A percentile compares a stretch with the other conserved stretches of the same genome.
These are phyloP conservation scores for Penicillium egyptiacum DNA, from an alignment of 495 filamentous ascomycete species.

Conservation along the genomic window DNA sequence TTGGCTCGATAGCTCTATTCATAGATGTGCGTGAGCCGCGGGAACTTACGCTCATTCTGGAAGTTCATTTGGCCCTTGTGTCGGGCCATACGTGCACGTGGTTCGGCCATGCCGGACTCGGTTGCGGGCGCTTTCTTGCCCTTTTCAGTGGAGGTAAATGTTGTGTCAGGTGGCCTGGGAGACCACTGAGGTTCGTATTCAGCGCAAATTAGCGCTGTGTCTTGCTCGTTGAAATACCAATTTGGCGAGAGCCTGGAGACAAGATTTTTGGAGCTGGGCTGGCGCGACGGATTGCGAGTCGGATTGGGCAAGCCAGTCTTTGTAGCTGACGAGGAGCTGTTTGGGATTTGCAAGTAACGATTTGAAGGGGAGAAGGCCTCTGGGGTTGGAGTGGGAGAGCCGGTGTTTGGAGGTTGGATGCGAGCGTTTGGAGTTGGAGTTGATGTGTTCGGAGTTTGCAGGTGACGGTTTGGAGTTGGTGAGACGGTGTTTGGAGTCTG, in stretches of 20 bases:
- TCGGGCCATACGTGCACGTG: slow-evolving; percentile 71
- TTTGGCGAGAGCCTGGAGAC: slow-evolving; percentile 14
- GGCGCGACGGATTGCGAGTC: slow-evolving; percentile 7
- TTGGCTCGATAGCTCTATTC: not conserved
- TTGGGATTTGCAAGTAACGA: not conserved
- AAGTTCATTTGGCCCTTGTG: slow-evolving; percentile 92
- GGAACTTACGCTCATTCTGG: slow-evolving; percentile 67
- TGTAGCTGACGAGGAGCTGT: not conserved
- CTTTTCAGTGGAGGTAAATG: slow-evolving; percentile 1
- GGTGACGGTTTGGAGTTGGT: not conserved
- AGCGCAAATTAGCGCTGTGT: slow-evolving; percentile 26
- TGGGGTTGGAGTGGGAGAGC: not conserved
- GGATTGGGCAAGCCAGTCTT: not conserved
- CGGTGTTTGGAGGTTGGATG: not conserved
- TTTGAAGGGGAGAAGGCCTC: not conserved
- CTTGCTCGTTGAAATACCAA: slow-evolving; percentile 25
- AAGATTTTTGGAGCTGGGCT: slow-evolving; percentile 17
- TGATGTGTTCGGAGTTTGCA: not conserved
- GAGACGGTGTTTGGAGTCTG: not conserved
- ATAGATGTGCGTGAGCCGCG: not conserved
- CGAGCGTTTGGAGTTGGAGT: not conserved
- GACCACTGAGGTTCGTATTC: slow-evolving; percentile 31
- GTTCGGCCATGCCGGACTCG: slow-evolving; percentile 56
- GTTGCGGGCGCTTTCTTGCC: not conserved
- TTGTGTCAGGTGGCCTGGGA: slow-evolving; percentile 6